Evolutionary conservation across 352 stramenopile species (phyloP).

Genomic region (Pythium apleroticum): DNA sequence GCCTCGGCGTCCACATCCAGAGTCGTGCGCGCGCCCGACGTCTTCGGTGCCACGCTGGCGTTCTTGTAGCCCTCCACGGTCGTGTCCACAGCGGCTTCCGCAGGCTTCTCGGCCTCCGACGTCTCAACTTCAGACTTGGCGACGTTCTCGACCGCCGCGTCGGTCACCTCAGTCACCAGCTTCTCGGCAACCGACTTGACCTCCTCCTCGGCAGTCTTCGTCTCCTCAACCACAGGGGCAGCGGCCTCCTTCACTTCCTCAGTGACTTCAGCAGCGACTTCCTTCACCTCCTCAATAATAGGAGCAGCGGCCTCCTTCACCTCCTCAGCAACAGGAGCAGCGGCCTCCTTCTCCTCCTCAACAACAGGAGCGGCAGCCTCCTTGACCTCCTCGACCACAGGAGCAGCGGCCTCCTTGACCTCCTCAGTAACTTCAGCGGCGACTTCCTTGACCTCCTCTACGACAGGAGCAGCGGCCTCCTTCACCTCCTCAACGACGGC

Average conservation of each 20-base stretch:
- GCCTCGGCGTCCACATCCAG: constrained; percentile 54
- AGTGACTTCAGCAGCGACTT: background rate
- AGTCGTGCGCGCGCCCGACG: constrained; percentile 39
- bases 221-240: constrained; percentile 2
- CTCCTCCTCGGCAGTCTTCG: constrained; percentile 23
- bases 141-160: constrained; percentile 29
- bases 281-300: constrained; percentile 27
- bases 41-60: constrained; percentile 49
- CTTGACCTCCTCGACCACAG: constrained; percentile 34
- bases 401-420: constrained; percentile 34
- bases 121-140: constrained; percentile 29
- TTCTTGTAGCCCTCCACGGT: constrained; percentile 67
- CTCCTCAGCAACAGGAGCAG: constrained; percentile 10
- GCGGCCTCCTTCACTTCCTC: constrained; percentile 16
- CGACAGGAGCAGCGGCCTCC: constrained; percentile 7
- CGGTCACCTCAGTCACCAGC: constrained; percentile 18
- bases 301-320: constrained; percentile 33
- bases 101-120: constrained; percentile 15
- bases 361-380: constrained; percentile 1
- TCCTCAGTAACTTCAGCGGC: constrained; percentile 7
- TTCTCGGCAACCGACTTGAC: constrained; percentile 23
- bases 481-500: constrained; percentile 35
- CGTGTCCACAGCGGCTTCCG: background rate
- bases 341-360: constrained; percentile 5
- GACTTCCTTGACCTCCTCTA: constrained; percentile 7